Conservation (phyloP, 345 rosid species). For the Trapa incisa region DNA sequence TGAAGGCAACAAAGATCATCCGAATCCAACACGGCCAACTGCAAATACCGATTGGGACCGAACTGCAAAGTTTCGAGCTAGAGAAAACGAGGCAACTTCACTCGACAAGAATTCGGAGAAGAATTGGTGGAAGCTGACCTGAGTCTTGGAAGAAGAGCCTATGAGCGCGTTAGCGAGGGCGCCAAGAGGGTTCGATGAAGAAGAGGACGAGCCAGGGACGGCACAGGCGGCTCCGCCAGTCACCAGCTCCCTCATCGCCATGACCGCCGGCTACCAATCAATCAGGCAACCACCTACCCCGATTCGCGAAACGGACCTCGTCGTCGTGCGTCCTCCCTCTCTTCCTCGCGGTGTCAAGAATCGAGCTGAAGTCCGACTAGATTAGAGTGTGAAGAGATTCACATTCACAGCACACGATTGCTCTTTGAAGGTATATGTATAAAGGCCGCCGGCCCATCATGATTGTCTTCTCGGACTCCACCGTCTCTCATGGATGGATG, state of each 20-base stretch:
- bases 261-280: constrained; percentile 7
- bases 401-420: too few species aligned
- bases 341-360: too few species aligned
- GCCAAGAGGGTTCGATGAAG: constrained; percentile 75
- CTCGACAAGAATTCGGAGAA: background rate
- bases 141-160: constrained; percentile 84
- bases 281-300: background rate
- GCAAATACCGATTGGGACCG: too few species aligned
- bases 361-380: too few species aligned
- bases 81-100: background rate
- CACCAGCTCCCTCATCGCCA: constrained; percentile 98
- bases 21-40: too few species aligned
- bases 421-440: too few species aligned
- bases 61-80: too few species aligned
- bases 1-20: background rate
- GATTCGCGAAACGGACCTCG: background rate
- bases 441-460: too few species aligned
- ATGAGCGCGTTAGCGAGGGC: constrained; percentile 84
- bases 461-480: too few species aligned
- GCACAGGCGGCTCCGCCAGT: constrained; percentile 93
- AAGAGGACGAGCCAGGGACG: constrained; percentile 83
- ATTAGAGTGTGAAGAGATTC: too few species aligned
- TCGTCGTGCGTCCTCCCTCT: too few species aligned
- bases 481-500: too few species aligned
- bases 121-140: constrained; percentile 30